Conservation (phyloP, 768 basidiomycete genomes). For the Dentipellis sp. region DNA sequence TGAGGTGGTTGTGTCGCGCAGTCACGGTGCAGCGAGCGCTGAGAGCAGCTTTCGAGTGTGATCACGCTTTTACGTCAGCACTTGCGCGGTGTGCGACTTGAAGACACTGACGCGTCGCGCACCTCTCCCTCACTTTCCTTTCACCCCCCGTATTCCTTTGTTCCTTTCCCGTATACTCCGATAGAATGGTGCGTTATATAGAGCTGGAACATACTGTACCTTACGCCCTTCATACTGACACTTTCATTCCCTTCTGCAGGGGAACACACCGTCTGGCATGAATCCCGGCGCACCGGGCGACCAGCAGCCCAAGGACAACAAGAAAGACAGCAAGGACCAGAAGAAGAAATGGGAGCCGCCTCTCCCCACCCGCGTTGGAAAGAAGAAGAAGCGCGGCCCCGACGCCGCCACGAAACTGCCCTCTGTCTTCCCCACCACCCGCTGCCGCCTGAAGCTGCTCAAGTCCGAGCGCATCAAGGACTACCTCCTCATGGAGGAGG, state of each 20-base stretch:
- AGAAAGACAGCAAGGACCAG: slow-evolving; percentile 35
- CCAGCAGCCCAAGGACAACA: slow-evolving; percentile 12
- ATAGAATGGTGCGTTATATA: slow-evolving; percentile 3
- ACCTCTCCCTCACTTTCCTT: background rate
- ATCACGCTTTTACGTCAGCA: slow-evolving; percentile 13
- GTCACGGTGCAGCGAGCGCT: background rate
- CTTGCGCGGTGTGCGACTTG: background rate
- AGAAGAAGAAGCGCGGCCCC: slow-evolving; percentile 93
- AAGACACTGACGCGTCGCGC: slow-evolving; percentile 24
- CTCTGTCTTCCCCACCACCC: slow-evolving; percentile 86
- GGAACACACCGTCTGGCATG: slow-evolving; percentile 65
- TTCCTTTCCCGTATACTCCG: background rate
- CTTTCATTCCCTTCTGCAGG: slow-evolving; percentile 31
- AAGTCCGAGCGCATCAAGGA: slow-evolving; percentile 99
- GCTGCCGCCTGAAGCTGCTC: slow-evolving; percentile 89
- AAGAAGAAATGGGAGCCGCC: slow-evolving; percentile 99
- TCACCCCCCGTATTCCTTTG: background rate
- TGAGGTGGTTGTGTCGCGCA: background rate
- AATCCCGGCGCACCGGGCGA: slow-evolving; percentile 23
- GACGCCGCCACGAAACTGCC: slow-evolving; percentile 87
- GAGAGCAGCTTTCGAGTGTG: slow-evolving; percentile 18
- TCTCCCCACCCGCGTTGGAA: slow-evolving; percentile 91
- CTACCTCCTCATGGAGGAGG: slow-evolving; percentile 91
- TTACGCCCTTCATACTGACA: background rate
- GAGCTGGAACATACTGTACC: too few relatives aligned